These are phyloP conservation scores for Sporothrix luriei DNA, from an alignment of 2,329 filamentous ascomycete genomes.

Conservation along the genomic window DNA sequence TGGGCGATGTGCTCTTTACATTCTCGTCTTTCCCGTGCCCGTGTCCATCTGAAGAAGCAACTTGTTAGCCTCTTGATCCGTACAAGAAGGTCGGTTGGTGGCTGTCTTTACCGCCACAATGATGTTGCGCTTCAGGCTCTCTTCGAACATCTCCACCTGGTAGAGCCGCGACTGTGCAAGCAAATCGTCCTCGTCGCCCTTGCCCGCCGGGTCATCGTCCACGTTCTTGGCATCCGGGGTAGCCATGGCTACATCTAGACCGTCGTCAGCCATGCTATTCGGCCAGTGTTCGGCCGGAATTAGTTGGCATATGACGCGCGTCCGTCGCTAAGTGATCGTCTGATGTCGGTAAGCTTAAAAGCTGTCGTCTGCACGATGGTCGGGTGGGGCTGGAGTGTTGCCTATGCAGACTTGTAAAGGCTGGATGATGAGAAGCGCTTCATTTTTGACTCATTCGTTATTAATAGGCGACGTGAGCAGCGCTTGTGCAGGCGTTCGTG, in stretches of 20 bases:
- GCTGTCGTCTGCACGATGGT: background rate
- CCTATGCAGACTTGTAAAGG: conserved; percentile 10
- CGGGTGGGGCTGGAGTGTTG: background rate
- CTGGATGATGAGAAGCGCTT: background rate
- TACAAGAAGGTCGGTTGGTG: background rate
- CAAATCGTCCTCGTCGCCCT: conserved; percentile 15
- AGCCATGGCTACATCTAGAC: background rate
- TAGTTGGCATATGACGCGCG: background rate
- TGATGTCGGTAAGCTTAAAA: background rate
- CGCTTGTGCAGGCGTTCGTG: background rate
- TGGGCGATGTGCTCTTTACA: conserved; percentile 53
- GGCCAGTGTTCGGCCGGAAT: background rate
- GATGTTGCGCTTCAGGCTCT: conserved; percentile 68
- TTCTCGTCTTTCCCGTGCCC: conserved; percentile 75
- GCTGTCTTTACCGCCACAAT: conserved; percentile 63
- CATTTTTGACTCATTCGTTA: conserved; percentile 6
- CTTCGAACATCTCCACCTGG: conserved; percentile 74
- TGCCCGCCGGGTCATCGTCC: too few species aligned
- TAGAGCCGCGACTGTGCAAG: conserved; percentile 55
- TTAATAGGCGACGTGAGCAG: background rate
- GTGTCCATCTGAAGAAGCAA: conserved; percentile 67
- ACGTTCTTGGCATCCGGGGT: background rate
- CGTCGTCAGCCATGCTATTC: background rate
- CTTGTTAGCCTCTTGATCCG: background rate
- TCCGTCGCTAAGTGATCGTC: background rate